Conservation (phyloP, 2,329 filamentous ascomycete species). For the Zasmidium cellare region DNA sequence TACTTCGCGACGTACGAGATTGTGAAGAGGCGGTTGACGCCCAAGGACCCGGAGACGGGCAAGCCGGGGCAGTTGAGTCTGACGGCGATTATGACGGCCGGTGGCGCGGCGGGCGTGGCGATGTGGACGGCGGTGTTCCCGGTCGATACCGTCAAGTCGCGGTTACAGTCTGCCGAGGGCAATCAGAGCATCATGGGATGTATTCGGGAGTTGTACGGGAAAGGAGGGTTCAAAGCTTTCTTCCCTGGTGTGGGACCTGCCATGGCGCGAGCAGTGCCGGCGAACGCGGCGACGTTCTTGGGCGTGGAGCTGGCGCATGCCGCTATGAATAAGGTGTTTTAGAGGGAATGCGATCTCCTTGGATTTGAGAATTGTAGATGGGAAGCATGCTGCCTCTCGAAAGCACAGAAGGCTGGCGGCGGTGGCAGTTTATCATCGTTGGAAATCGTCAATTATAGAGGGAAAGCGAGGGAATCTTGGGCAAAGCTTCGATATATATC, state of each 20-base stretch:
- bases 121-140: slow-evolving; percentile 99
- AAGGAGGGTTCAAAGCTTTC: slow-evolving; percentile 84
- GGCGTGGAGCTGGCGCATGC: slow-evolving; percentile 82
- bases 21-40: slow-evolving; percentile 84
- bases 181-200: slow-evolving; percentile 78
- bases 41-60: slow-evolving; percentile 73
- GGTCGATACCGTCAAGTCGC: slow-evolving; percentile 92
- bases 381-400: not conserved
- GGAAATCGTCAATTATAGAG: too few relatives aligned
- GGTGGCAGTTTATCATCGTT: too few relatives aligned
- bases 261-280: slow-evolving; percentile 86
- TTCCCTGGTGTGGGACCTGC: slow-evolving; percentile 96
- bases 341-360: slow-evolving; percentile 28
- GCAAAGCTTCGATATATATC: too few relatives aligned
- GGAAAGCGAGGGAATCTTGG: too few relatives aligned
- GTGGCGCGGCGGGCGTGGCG: slow-evolving; percentile 86
- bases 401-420: not conserved
- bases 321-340: slow-evolving; percentile 74
- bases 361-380: not conserved
- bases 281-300: slow-evolving; percentile 93
- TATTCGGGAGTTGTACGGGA: slow-evolving; percentile 77
- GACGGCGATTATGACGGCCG: slow-evolving; percentile 78
- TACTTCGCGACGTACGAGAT: slow-evolving; percentile 98
- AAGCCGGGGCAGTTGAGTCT: slow-evolving; percentile 75
- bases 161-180: slow-evolving; percentile 87